These are phyloP conservation scores for Cryphonectria parasitica DNA, from an alignment of 2,329 filamentous ascomycete genomes.

Conservation along the genomic window DNA sequence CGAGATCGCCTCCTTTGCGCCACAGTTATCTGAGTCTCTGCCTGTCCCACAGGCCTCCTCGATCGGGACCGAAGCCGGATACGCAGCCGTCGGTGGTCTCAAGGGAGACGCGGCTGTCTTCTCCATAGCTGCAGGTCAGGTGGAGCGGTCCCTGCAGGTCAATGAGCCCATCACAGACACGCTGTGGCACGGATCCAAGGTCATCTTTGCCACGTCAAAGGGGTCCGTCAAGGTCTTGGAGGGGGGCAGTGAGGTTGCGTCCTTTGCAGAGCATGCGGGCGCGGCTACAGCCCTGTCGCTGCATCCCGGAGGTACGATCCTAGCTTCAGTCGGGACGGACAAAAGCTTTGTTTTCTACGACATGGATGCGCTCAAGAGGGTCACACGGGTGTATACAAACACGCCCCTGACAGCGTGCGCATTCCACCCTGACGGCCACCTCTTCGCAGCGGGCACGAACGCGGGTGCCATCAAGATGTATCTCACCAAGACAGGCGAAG, in stretches of 20 bases:
- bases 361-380: conserved; percentile 65
- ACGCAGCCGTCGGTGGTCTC: conserved; percentile 75
- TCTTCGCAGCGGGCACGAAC: conserved; percentile 82
- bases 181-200: conserved; percentile 67
- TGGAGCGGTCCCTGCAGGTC: conserved; percentile 69
- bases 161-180: conserved; percentile 69
- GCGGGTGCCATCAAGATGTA: conserved; percentile 86
- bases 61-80: conserved; percentile 58
- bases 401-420: conserved; percentile 74
- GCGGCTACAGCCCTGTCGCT: conserved; percentile 75
- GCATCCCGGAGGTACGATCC: conserved; percentile 80
- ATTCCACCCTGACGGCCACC: conserved; percentile 96
- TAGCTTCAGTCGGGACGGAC: conserved; percentile 87
- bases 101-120: conserved; percentile 77
- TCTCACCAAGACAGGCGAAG: conserved; percentile 78
- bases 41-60: conserved; percentile 54
- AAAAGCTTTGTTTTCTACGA: conserved; percentile 95
- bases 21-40: conserved; percentile 49
- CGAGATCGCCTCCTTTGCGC: conserved; percentile 59
- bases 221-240: conserved; percentile 83
- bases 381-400: conserved; percentile 80
- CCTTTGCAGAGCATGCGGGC: conserved; percentile 81
- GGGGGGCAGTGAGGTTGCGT: conserved; percentile 67
- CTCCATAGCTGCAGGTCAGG: conserved; percentile 68
- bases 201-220: conserved; percentile 74